phyloP scores from a whole-genome alignment of 2,329 filamentous ascomycete genomes.

The Apiospora koreana region DNA sequence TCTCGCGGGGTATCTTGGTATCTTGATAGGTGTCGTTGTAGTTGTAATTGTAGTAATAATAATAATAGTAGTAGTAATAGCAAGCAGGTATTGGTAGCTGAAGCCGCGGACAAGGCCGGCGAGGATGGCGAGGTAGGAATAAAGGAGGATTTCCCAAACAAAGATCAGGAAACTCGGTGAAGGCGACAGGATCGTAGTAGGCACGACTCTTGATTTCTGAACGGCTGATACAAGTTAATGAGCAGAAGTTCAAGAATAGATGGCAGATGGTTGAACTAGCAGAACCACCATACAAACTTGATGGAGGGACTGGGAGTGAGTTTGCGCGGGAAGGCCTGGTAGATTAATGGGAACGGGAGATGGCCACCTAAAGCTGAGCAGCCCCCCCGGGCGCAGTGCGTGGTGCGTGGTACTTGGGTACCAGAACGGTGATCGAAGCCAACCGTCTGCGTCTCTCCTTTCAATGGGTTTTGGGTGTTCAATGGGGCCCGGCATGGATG shows the following conservation, averaged over 20 bases:
- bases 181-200: background rate
- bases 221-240: background rate
- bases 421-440: background rate
- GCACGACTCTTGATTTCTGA: background rate
- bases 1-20: background rate
- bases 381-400: background rate
- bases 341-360: slow-evolving; percentile 9
- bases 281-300: slow-evolving; percentile 3
- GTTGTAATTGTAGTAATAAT: background rate
- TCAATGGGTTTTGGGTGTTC: background rate
- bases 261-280: background rate
- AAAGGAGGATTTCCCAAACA: background rate
- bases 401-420: background rate
- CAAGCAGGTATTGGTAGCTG: background rate
- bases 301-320: background rate
- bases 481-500: background rate
- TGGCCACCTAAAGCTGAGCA: slow-evolving; percentile 6
- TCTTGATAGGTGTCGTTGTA: background rate
- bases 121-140: background rate
- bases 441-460: background rate
- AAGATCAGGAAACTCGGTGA: background rate
- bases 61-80: background rate
- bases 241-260: slow-evolving; percentile 5
- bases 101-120: background rate
- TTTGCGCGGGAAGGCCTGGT: slow-evolving; percentile 5